Conservation (phyloP, 2,329 filamentous ascomycete species). For the Ophiocordyceps polyrhachis-furcata region DNA sequence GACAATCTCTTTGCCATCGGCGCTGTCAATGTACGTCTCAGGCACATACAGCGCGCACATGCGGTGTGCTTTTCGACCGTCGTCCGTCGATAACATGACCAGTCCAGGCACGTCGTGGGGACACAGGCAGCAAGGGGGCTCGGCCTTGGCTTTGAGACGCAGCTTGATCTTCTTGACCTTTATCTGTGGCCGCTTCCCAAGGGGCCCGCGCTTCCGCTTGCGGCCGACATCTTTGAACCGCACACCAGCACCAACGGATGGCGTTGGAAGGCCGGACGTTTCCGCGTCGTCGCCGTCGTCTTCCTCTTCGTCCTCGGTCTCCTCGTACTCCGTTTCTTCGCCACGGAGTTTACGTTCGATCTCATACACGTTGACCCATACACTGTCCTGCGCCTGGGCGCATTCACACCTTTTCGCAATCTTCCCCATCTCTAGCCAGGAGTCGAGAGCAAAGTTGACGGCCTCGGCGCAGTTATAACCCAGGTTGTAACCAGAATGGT, state of each 20-base stretch:
- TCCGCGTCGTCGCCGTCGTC: slow-evolving; percentile 35
- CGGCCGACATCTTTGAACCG: slow-evolving; percentile 40
- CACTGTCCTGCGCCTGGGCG: slow-evolving; percentile 84
- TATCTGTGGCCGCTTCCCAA: slow-evolving; percentile 20
- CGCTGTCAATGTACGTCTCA: slow-evolving; percentile 67
- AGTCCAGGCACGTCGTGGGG: slow-evolving; percentile 75
- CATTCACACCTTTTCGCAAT: slow-evolving; percentile 96
- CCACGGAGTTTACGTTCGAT: slow-evolving; percentile 88
- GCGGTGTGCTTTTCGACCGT: slow-evolving; percentile 71
- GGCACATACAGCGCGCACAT: slow-evolving; percentile 82
- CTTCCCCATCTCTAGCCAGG: slow-evolving; percentile 87
- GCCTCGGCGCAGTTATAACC: slow-evolving; percentile 98
- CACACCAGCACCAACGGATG: slow-evolving; percentile 54
- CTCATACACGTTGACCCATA: slow-evolving; percentile 94
- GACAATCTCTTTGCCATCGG: slow-evolving; percentile 53
- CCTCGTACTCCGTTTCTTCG: slow-evolving; percentile 70
- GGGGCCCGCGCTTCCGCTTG: slow-evolving; percentile 36
- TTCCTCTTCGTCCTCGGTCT: slow-evolving; percentile 46
- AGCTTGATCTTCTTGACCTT: slow-evolving; percentile 69
- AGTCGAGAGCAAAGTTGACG: slow-evolving; percentile 91
- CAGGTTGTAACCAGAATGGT: slow-evolving; percentile 94
- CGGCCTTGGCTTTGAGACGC: slow-evolving; percentile 48
- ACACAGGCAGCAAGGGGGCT: slow-evolving; percentile 77
- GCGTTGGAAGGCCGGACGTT: slow-evolving; percentile 55
- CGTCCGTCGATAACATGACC: slow-evolving; percentile 71